Evolutionary conservation across 192 early-diverging fungal species (phyloP), one percentile per base, ranked within the genome.

Genomic region (Coemansia sp.): DNA sequence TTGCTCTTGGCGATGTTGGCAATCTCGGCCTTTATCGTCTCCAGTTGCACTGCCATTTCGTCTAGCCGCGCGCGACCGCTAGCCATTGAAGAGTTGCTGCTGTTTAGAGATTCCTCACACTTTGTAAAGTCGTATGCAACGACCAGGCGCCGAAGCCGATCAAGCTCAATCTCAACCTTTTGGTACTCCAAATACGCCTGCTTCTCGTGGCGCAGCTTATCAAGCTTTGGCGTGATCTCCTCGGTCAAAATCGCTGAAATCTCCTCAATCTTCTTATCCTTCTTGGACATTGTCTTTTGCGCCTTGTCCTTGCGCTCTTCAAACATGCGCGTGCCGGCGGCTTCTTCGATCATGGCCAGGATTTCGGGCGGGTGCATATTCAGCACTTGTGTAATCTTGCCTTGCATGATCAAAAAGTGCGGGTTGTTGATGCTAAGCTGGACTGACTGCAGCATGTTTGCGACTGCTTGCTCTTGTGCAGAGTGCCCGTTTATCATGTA

Each of bases 361-460:
- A 98, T 94, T 70, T 99, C 94, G 9, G 87, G 84, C 0, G 97
- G 93, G 65, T 97, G 95, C 97, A 99, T 99, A 71, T 97, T 98
- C n/a, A 99, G 85, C 9, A 99, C 96, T 64, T 98, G 94, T n/a
- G 96, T 99, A 62, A 99, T 98, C 53, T 88, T 80, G 38, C 96
- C 97, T 82, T 99, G 97, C 96, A 97, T 97, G 63, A 99, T 99
- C 57, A 99, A 72, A 74, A 99, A 99, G 74, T 99, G 95, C 14
- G 97, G 97, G 69, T 99, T 97, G 84, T 99, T 96, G 80, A 99
- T 93, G 76, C 96, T 98, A 27, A 99, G 90, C 72, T 94, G 93
- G 4, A 99, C 96, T 12, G 95, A 97, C 64, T 99, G 96, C 50
- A 98, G 94, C 58, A 99, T 75, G 65, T 88, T 94, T 55, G 88